Evolutionary conservation across 805 yeast species (phyloP).

Genomic region (Starmerella floris): DNA sequence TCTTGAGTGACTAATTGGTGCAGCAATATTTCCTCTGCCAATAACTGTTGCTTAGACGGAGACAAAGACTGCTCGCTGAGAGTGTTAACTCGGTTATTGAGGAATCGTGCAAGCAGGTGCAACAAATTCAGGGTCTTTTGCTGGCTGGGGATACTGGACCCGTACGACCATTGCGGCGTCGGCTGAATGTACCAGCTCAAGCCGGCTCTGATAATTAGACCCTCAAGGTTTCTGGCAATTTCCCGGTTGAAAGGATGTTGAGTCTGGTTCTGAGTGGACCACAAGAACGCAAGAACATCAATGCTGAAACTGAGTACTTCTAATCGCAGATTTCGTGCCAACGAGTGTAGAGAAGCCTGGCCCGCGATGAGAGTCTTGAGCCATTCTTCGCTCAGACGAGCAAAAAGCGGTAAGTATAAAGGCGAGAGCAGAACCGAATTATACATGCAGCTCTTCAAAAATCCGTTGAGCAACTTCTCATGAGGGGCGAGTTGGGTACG

Average conservation of each 20-base stretch:
- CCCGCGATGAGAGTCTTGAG: constrained; percentile 37
- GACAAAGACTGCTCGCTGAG: constrained; percentile 5
- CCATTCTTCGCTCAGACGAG: constrained; percentile 35
- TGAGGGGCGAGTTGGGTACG: constrained; percentile 52
- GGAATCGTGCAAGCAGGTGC: constrained; percentile 28
- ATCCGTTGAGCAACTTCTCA: constrained; percentile 48
- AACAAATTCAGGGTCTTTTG: constrained; percentile 55
- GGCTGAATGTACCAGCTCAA: constrained; percentile 61
- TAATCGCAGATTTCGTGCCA: constrained; percentile 59
- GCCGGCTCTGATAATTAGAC: constrained; percentile 47
- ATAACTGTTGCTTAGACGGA: neutral
- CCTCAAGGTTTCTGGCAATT: constrained; percentile 36
- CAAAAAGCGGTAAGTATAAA: constrained; percentile 50
- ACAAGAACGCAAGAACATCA: constrained; percentile 47
- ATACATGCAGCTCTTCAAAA: constrained; percentile 57
- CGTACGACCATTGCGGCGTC: constrained; percentile 61
- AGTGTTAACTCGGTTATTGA: constrained; percentile 29
- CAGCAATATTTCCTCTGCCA: constrained; percentile 32
- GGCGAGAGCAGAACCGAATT: constrained; percentile 11
- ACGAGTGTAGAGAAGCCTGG: constrained; percentile 68
- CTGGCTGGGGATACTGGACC: constrained; percentile 61
- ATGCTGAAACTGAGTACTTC: constrained; percentile 59
- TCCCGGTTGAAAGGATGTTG: constrained; percentile 22
- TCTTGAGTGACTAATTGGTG: constrained; percentile 63
- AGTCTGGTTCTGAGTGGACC: constrained; percentile 24